Base-by-base conservation (phyloP, 2,329 filamentous ascomycete genomes). In the Aspergillus texensis region DNA sequence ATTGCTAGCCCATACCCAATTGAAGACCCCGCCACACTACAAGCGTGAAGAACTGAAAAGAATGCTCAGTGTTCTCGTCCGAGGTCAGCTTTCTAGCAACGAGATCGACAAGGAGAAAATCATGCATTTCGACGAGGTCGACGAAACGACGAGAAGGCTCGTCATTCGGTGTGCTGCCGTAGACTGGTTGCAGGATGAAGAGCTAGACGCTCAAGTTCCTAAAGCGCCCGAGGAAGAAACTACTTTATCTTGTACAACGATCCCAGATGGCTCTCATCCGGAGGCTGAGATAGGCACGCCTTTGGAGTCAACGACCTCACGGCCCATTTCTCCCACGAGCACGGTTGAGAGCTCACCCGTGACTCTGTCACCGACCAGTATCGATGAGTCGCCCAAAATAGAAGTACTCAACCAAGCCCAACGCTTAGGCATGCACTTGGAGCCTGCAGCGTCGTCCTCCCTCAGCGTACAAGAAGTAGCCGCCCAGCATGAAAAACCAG, bases 1-100 rank as follows among this genome's bases (percentile, higher is more conserved):
- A 0, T 84, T 99, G 28, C 84, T 99, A 26, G 91, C 92, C 43
- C 92, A 99, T 75, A 97, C 94, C 2, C 95, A 98, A 77, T 87
- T 99, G 50, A 91, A 88, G 72, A 86, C 92, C 59, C 89, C 94
- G 24, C 93, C 92, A 1, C 89, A 97, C 75, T 98, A 99, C 83
- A 99, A 98, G 77, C 88, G 89, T 34, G 88, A 94, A 48, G 94
- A 98, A 75, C 87, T 99, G 46, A 81, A 90, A 45, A 89, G 88
- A 65, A 85, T 97, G 28, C 83, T 99, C 19, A 85, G 84, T 58
- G 86, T 96, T 16, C 84, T 98, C 3, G 84, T 86, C 10, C 87
- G 88, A 64, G 91, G 94, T 3, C 83, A 86, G 39, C 93, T 93
- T 86, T 82, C 94, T 32, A 80, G 79, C 43, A 76, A 74, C 60